Evolutionary conservation across 768 basidiomycete genomes (phyloP), one percentile per base, ranked within the genome.

Genomic region (Russula emetica): DNA sequence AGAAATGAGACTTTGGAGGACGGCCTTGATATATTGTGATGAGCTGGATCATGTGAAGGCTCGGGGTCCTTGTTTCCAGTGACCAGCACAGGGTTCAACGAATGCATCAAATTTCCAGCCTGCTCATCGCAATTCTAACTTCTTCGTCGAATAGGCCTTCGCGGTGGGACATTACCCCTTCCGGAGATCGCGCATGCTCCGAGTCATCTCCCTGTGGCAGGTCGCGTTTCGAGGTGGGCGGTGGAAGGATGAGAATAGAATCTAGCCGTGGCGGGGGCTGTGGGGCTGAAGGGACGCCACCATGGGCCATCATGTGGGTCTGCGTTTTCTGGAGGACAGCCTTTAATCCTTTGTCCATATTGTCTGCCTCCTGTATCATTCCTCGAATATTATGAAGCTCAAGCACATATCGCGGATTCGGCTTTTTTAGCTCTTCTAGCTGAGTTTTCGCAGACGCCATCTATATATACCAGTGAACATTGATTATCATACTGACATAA

Each of bases 161-260:
- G 83, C 83, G 88, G 60, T 91, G 86, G 30, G 81, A 83, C 78
- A 85, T 88, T 53, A 74, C 71, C 52, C 85, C 83, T 74, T 91
- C 90, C 14, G 87, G 45, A 47, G n/a, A 22, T 22, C 10, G 22
- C 45, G 8, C 82, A 60, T 83, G 81, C 68, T 40, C 38, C 14
- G 6, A 1, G 38, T 77, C 6, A 32, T 55, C 22, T 34, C 44
- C 22, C 55, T 44, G n/a, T 45, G 44, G 44, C 45, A 10, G 10
- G 44, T 45, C 44, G 44, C 20, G 20, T 3, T 10, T 22, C n/a
- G 9, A n/a, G 45, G n/a, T 11, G n/a, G 22, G 4, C n/a, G n/a
- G 45, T 22, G 45, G n/a, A 45, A n/a, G 20, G 44, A n/a, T 45
- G 8, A 36, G 36, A 5, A 24, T 32, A 3, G 40, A 30, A 34